Conservation (phyloP, 192 early-diverging fungal genomes). For the Coemansia sp. region DNA sequence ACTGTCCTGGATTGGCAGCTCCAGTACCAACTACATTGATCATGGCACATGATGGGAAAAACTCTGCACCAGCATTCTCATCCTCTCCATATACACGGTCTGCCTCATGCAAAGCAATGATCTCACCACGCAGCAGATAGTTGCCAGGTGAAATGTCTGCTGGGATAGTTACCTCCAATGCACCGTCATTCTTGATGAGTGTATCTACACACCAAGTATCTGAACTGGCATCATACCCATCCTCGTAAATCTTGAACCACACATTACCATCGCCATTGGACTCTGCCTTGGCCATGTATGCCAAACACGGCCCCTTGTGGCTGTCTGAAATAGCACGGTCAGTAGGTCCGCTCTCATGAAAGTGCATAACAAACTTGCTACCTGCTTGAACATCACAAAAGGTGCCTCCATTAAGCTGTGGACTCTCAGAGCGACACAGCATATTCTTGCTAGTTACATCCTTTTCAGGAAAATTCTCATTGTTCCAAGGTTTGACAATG, state of each 20-base stretch:
- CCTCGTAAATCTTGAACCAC: conserved; percentile 41
- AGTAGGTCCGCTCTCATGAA: conserved; percentile 5
- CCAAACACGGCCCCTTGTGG: conserved; percentile 27
- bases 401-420: not conserved
- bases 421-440: conserved; percentile 13
- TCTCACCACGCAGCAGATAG: conserved; percentile 19
- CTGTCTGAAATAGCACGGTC: not conserved
- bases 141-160: conserved; percentile 17
- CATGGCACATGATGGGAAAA: conserved; percentile 13
- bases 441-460: conserved; percentile 14
- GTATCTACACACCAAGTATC: conserved; percentile 36
- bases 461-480: conserved; percentile 24
- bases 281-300: conserved; percentile 21
- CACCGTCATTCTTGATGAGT: conserved; percentile 21
- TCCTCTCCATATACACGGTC: conserved; percentile 3
- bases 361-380: conserved; percentile 14
- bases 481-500: not conserved
- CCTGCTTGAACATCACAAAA: conserved; percentile 22
- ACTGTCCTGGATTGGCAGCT: not conserved
- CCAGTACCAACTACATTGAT: conserved; percentile 14
- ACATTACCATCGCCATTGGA: conserved; percentile 16
- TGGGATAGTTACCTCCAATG: conserved; percentile 22
- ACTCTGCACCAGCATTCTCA: conserved; percentile 7
- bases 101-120: conserved; percentile 27
- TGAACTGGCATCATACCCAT: conserved; percentile 15